Percentiles rank a stretch among this genome's conserved stretches.
These are phyloP conservation scores for Yarrowia bubula DNA, from an alignment of 805 yeast species.

Conservation along the genomic window DNA sequence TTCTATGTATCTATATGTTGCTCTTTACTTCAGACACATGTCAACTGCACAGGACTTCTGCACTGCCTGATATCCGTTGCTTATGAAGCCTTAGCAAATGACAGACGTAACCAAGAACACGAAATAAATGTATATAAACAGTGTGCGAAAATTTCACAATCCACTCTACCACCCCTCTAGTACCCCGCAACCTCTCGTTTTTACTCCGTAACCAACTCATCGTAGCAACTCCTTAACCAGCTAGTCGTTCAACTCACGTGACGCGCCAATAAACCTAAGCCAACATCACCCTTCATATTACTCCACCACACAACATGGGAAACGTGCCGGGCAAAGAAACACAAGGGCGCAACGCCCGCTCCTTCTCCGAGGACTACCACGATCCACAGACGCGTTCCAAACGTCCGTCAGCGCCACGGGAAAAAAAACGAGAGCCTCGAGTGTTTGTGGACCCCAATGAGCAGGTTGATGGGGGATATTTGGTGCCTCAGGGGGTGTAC, in stretches of 20 bases:
- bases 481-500: conserved; percentile 91
- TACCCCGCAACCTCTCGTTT: no score
- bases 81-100: no score
- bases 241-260: not conserved
- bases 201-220: no score
- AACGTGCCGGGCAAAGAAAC: conserved; percentile 24
- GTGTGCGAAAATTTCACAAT: no score
- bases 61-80: no score
- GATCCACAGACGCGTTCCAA: not conserved
- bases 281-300: not conserved
- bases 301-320: conserved; percentile 18
- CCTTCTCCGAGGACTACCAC: conserved; percentile 8
- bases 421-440: conserved; percentile 18
- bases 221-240: no score
- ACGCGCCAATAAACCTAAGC: conserved; percentile 11
- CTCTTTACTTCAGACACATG: not conserved
- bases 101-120: no score
- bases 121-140: no score
- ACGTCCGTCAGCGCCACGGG: not conserved
- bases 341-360: conserved; percentile 11
- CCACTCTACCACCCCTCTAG: no score
- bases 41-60: conserved; percentile 6
- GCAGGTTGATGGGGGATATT: conserved; percentile 84
- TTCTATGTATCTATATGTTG: no score
- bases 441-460: conserved; percentile 24